Base-by-base conservation (phyloP, 139 green algal genomes). In the Coelastrella sp. region DNA sequence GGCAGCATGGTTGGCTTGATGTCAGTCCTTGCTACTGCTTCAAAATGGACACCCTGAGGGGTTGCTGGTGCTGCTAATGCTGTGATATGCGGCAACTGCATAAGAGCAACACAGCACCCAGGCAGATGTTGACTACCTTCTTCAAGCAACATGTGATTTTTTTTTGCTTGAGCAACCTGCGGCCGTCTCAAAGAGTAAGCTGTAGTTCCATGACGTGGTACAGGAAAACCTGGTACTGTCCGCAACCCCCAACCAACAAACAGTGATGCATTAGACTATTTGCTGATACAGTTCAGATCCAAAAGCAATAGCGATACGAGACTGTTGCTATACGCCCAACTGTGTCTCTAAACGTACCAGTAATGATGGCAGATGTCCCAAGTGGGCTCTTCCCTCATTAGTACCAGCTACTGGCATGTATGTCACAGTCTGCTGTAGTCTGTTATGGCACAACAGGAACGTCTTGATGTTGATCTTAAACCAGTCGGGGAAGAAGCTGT, bases 371-470 rank as follows among this genome's bases (percentile, higher is more conserved):
- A 71, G 2, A 63, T 71, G 53, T 13, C 75, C 75, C 2, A 69
- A 15, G 75, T 43, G 30, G 25, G 25, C 37, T 35, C 75, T 71
- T 51, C 51, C 35, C 3, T 9, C 75, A 4, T 30, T 4, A 27
- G 21, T 40, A 7, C 27, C 15, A 9, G 11, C 32, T 15, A 32
- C 45, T 38, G 50, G 7, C 30, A 3, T 4, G 27, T 17, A n/a
- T 19, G 21, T 45, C 21, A n/a, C 38, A 2, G 69, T 25, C 40
- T 62, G 75, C 75, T 82, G 75, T 53, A 66, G 75, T 53, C 57
- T n/a, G 21, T 53, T 34, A 11, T 82, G 75, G 30, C 75, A 72
- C 35, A 82, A 35, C 51, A 82, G 35, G 25, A 82, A 69, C 3
- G 53, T 45, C 25, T 15, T 69, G 2, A 43, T 38, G 53, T 9